These are phyloP conservation scores for Endogone sp. DNA, from an alignment of 192 early-diverging fungal genomes.

Conservation along the genomic window DNA sequence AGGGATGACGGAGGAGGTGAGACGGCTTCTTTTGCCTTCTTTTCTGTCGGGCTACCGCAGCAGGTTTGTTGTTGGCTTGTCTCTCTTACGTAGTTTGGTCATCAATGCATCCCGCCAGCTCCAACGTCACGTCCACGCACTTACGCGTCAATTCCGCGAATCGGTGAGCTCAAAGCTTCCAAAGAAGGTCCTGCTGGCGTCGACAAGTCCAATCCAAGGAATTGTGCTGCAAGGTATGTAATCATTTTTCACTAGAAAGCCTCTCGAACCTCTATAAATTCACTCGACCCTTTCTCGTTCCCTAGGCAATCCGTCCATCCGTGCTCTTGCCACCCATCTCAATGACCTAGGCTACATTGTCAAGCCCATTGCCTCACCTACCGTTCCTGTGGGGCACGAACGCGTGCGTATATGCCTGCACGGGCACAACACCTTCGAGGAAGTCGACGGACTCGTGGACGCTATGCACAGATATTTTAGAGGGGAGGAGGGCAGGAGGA, in stretches of 20 bases:
- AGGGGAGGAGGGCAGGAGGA: neutral
- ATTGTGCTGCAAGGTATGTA: slow-evolving; percentile 69
- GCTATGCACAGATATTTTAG: slow-evolving; percentile 22
- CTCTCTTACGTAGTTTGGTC: slow-evolving; percentile 1
- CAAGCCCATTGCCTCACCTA: slow-evolving; percentile 74
- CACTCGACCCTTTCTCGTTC: too few relatives aligned
- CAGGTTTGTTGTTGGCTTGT: neutral
- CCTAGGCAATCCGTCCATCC: slow-evolving; percentile 53
- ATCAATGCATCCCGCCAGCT: slow-evolving; percentile 21
- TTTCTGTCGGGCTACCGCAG: neutral
- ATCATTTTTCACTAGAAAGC: slow-evolving; percentile 28
- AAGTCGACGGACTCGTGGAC: slow-evolving; percentile 41
- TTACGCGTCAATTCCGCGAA: slow-evolving; percentile 52
- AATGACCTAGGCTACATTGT: slow-evolving; percentile 59
- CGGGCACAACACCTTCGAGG: slow-evolving; percentile 61
- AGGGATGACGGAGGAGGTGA: slow-evolving; percentile 50
- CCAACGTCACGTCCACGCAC: slow-evolving; percentile 32
- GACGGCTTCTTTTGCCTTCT: neutral
- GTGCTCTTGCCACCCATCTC: slow-evolving; percentile 36
- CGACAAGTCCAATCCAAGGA: slow-evolving; percentile 72
- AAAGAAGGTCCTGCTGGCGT: slow-evolving; percentile 51
- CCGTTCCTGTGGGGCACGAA: slow-evolving; percentile 73
- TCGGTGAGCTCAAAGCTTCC: slow-evolving; percentile 33
- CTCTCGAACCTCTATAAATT: too few relatives aligned
- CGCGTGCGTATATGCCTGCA: slow-evolving; percentile 85